Base-by-base conservation (phyloP, 345 rosid genomes). In the Gossypium turneri region DNA sequence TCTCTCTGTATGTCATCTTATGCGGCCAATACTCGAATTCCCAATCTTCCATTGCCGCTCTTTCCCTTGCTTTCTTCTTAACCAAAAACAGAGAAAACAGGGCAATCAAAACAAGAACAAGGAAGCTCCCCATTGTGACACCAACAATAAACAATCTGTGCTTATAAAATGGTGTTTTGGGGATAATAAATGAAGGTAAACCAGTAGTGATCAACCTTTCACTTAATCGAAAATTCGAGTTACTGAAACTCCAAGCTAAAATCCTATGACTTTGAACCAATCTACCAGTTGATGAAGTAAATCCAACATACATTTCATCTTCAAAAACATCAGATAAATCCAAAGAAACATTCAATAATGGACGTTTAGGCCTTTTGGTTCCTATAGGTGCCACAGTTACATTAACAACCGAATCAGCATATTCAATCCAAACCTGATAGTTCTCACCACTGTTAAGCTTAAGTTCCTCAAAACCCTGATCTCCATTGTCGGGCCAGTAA, bases 11-110 rank as follows among this genome's bases (percentile, higher is more conserved):
- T 1, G 84, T 38, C 7, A 90, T 83, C 76, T 90, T 20, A 25
- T 94, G 93, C 0, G 98, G 96, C 97, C 98, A 92, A 72, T 92
- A 94, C 82, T 94, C 97, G 83, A 87, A 78, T 73, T 94, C 98
- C 96, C 97, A 94, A 6, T 85, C 91, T 76, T 94, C 97, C 88
- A 88, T 88, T 67, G 79, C 85, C 1, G 83, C 95, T 74, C 84
- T 85, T 80, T 83, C 86, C 77, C 84, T 79, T 0, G 81, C 89
- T 47, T 4, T 86, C 77, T 84, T 79, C 48, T 82, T 85, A n/a
- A 87, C 73, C 15, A 81, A 63, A 48, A 79, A 59, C 76, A 85
- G 52, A 70, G 71, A 38, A 60, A 84, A 61, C 47, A 82, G 53
- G 41, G 78, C 83, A 25, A 76, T 43, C 7, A 72, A 80, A 66